Evolutionary conservation across 805 yeast genomes (phyloP), one percentile per base, ranked within the genome.

Genomic region (Yarrowia alimentaria): DNA sequence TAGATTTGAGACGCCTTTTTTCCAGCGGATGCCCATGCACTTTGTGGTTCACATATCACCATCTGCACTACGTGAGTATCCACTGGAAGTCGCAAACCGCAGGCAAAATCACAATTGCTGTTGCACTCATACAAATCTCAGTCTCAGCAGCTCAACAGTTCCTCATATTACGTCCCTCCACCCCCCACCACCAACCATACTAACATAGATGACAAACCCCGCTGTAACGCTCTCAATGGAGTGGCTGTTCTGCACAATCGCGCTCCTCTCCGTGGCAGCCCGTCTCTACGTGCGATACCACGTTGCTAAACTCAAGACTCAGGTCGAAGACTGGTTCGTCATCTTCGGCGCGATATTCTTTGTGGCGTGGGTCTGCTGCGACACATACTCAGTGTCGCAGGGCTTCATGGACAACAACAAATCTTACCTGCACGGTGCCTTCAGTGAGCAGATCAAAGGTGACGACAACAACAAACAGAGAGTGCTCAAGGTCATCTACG

Each of bases 401-500:
- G 60, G 60, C 13, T 60, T 60, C 34, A 58, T 60, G 61, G 57
- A 58, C 34, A 52, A 53, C 33, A 49, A 38, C 42, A 35, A 53
- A 31, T 54, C 59, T 11, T 59, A 58, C 28, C 31, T 31, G 28
- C 24, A 45, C 18, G 58, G 55, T 14, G 51, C 53, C 13, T 26
- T 52, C 12, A 51, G 43, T 4, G 51, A 51, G 28, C 54, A 52
- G 21, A 47, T 56, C 14, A 22, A 31, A 5, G 59, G 59, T 9
- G 30, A 22, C 17, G 55, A 53, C 19, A 19, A 14, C 6, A 30
- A 49, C 24, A 24, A 42, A 17, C 26, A 49, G 22, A 12, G 11
- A n/a, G 56, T 58, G 14, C 55, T 60, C 52, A 60, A 60, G 38
- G 55, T 58, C 21, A 49, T 59, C 28, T 60, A 58, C 31, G 55